A percentile compares a stretch with the other conserved stretches of the same genome.
These are phyloP conservation scores for Colletotrichum limetticola DNA, from an alignment of 2,329 filamentous ascomycete genomes.

Conservation along the genomic window DNA sequence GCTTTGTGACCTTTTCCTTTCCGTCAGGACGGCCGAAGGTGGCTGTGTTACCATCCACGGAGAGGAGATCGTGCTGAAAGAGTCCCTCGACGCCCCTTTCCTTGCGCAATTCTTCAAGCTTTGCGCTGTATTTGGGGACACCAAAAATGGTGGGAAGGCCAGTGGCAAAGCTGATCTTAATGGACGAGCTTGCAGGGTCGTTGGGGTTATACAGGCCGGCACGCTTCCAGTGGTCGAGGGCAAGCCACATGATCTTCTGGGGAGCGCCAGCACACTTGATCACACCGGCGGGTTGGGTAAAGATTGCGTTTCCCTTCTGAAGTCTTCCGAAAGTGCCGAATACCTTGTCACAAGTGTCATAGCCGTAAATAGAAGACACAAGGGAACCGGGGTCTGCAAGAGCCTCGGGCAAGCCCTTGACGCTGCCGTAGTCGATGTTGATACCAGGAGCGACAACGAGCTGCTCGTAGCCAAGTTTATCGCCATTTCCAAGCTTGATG, in stretches of 20 bases:
- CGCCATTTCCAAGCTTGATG: conserved; percentile 65
- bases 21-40: conserved; percentile 58
- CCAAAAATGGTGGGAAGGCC: conserved; percentile 68
- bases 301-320: conserved; percentile 62
- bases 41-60: conserved; percentile 63
- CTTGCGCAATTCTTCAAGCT: conserved; percentile 62
- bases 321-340: conserved; percentile 59
- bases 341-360: conserved; percentile 65
- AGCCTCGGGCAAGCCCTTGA: conserved; percentile 68
- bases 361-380: conserved; percentile 69
- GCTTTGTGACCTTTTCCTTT: conserved; percentile 53
- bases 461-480: conserved; percentile 70
- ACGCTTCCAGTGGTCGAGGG: conserved; percentile 67
- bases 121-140: conserved; percentile 67
- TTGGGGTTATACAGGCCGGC: conserved; percentile 59
- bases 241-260: conserved; percentile 72
- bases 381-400: conserved; percentile 57
- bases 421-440: conserved; percentile 58
- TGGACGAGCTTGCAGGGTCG: conserved; percentile 51
- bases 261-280: conserved; percentile 72
- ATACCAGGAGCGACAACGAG: conserved; percentile 72
- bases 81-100: conserved; percentile 67
- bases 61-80: conserved; percentile 67
- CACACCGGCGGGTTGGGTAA: conserved; percentile 67
- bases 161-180: conserved; percentile 66